Percentiles rank a stretch among this genome's conserved stretches.
Evolutionary conservation across 75 land plant species (phyloP).

Genomic region (Chamaecyparis obtusa): DNA sequence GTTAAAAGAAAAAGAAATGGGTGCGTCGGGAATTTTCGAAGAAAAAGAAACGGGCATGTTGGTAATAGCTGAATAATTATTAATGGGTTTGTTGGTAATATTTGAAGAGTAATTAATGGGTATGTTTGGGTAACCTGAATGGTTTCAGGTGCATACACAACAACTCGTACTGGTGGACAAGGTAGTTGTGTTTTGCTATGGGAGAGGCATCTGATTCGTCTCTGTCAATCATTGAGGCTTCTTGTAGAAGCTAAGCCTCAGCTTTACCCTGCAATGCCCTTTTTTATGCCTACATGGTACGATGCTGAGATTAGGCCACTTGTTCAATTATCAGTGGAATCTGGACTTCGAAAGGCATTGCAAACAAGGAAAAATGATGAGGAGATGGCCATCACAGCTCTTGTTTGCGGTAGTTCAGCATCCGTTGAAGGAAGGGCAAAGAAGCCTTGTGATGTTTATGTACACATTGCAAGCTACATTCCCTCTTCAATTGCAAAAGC

Average conservation of each 20-base stretch:
- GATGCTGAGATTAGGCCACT: conserved; percentile 12
- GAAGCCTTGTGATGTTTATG: conserved; percentile 38
- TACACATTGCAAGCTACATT: conserved; percentile 53
- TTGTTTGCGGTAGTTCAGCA: conserved; percentile 33
- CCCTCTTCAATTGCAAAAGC: conserved; percentile 28
- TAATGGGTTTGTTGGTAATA: background rate
- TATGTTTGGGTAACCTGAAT: background rate
- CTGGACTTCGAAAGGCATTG: conserved; percentile 27
- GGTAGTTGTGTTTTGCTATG: conserved; percentile 57
- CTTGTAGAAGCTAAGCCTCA: conserved; percentile 33
- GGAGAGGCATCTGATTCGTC: conserved; percentile 71
- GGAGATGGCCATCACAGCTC: conserved; percentile 57
- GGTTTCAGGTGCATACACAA: conserved; percentile 80
- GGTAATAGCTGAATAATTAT: too few relatives aligned
- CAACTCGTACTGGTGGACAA: conserved; percentile 52
- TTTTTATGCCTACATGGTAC: background rate
- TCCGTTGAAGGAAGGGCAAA: background rate
- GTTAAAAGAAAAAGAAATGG: too few relatives aligned
- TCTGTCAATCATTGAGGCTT: conserved; percentile 50
- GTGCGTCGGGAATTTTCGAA: too few relatives aligned
- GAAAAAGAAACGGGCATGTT: too few relatives aligned
- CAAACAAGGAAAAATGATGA: conserved; percentile 22
- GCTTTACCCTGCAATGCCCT: conserved; percentile 9
- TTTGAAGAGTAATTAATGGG: background rate
- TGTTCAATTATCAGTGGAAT: conserved; percentile 26